Evolutionary conservation across 75 land plant genomes (phyloP).

Genomic region (Pinus taeda): DNA sequence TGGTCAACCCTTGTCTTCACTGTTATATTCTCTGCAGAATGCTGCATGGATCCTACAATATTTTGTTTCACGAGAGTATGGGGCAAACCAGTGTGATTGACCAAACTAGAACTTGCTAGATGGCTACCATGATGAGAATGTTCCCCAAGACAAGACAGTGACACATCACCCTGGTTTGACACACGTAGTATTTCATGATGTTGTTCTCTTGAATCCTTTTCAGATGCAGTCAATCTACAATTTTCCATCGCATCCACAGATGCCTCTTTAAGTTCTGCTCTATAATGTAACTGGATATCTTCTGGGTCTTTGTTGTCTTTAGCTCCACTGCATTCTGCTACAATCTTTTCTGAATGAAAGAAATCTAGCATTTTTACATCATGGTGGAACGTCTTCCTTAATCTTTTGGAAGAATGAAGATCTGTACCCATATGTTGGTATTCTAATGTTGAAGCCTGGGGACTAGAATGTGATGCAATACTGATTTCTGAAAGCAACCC

Average conservation of each 20-base stretch:
- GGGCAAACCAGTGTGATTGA: not conserved
- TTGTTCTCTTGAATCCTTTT: not conserved
- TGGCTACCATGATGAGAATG: not conserved
- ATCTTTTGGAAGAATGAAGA: conserved; percentile 5
- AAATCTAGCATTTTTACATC: not conserved
- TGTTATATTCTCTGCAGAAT: not conserved
- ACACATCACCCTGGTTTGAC: not conserved
- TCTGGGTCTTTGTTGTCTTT: not conserved
- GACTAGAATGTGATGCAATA: not conserved
- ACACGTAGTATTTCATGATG: not conserved
- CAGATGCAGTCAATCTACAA: not conserved
- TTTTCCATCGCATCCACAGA: not conserved
- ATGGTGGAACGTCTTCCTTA: not conserved
- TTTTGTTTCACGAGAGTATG: not conserved
- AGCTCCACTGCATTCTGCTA: not conserved
- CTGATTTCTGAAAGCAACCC: not conserved
- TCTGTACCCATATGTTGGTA: not conserved
- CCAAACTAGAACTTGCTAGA: conserved; percentile 1
- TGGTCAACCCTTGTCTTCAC: not conserved
- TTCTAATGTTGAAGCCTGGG: not conserved
- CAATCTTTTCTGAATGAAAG: not conserved
- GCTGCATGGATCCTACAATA: not conserved
- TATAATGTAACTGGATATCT: not conserved
- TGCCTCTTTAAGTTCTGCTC: not conserved
- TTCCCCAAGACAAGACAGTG: not conserved